phyloP scores from a whole-genome alignment of 768 basidiomycete genomes.

The Boletus rubropictus region DNA sequence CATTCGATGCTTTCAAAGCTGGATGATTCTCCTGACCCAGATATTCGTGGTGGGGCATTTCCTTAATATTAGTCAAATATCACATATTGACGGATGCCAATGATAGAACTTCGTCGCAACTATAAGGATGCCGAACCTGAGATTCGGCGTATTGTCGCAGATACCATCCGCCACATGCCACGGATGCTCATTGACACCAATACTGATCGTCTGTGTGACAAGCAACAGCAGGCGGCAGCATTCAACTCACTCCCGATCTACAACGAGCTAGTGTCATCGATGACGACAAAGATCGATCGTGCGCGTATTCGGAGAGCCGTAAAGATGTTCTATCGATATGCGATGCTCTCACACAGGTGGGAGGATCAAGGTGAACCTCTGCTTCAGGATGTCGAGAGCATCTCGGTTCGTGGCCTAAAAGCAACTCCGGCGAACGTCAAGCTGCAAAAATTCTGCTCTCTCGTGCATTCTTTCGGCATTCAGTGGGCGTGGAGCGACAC shows the following conservation, averaged over 20 bases:
- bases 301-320: not conserved
- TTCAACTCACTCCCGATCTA: slow-evolving; percentile 4
- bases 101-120: not conserved
- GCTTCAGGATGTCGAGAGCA: not conserved
- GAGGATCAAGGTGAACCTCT: not conserved
- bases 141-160: not conserved
- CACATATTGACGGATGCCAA: not conserved
- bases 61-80: too few relatives aligned
- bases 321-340: slow-evolving; percentile 1
- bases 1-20: not conserved
- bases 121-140: not conserved
- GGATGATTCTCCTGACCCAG: not conserved
- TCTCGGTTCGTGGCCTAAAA: not conserved
- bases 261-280: slow-evolving; percentile 2
- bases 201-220: slow-evolving; percentile 2
- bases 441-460: not conserved
- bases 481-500: slow-evolving; percentile 11
- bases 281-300: not conserved
- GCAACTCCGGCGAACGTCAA: not conserved
- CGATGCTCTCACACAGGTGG: slow-evolving; percentile 6
- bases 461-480: not conserved
- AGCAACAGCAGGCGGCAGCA: not conserved
- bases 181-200: slow-evolving; percentile 1
- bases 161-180: not conserved
- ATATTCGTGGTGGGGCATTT: not conserved